Percentiles rank a stretch among this genome's conserved stretches.
Conservation (phyloP, 2,329 filamentous ascomycete genomes). For the Fusarium papillatum region DNA sequence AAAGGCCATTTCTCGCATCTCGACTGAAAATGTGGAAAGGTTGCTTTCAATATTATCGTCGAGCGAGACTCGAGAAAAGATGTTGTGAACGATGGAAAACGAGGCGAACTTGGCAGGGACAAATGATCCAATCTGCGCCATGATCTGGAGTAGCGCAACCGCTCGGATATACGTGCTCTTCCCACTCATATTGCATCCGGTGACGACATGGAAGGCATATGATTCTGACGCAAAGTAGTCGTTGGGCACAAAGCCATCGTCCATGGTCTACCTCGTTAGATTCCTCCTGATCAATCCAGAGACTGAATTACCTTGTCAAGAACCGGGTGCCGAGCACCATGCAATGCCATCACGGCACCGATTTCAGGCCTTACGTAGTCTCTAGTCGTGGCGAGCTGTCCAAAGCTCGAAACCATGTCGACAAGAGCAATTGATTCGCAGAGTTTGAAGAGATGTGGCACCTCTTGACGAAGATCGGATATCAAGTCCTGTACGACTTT, state of each 20-base stretch:
- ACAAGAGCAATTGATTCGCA: conserved; percentile 89
- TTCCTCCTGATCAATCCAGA: neutral
- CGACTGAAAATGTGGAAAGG: conserved; percentile 91
- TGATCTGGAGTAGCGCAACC: conserved; percentile 86
- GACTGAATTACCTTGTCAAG: conserved; percentile 70
- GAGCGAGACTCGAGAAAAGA: conserved; percentile 90
- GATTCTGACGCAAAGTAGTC: conserved; percentile 89
- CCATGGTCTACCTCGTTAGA: conserved; percentile 63
- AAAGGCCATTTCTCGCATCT: conserved; percentile 97
- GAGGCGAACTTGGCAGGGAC: conserved; percentile 89
- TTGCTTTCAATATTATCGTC: conserved; percentile 93
- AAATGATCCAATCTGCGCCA: conserved; percentile 95
- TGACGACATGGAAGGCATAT: conserved; percentile 91
- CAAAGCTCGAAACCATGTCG: conserved; percentile 87
- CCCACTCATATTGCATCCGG: conserved; percentile 98
- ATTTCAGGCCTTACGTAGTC: conserved; percentile 77
- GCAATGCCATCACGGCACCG: conserved; percentile 77
- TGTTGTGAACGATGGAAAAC: conserved; percentile 83
- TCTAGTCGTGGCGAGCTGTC: conserved; percentile 75
- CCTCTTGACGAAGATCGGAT: conserved; percentile 76
- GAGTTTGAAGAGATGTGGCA: conserved; percentile 83
- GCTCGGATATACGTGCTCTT: conserved; percentile 96
- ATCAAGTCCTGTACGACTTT: conserved; percentile 80
- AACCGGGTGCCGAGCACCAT: conserved; percentile 83
- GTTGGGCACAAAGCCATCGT: conserved; percentile 83